phyloP scores from a whole-genome alignment of 345 rosid genomes.

The Eucalyptus marginata region DNA sequence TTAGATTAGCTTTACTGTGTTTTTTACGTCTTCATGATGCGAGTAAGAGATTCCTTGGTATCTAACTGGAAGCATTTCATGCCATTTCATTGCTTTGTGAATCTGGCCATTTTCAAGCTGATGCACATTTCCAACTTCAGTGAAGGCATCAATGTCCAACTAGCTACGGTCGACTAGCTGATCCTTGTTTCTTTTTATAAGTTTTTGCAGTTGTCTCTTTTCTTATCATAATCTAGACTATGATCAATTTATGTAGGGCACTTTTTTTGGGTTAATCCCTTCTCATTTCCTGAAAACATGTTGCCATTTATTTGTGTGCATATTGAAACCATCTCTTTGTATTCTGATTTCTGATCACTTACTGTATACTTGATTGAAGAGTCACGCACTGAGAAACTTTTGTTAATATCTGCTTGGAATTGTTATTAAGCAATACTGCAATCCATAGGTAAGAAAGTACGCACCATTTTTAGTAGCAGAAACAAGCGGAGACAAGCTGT shows the following conservation, averaged over 20 bases:
- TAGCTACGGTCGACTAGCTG: not conserved
- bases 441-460: slow-evolving; percentile 54
- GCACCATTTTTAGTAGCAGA: slow-evolving; percentile 65
- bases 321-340: not conserved
- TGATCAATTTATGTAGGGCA: not conserved
- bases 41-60: not conserved
- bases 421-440: not conserved
- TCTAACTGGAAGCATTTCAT: not conserved
- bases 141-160: not conserved
- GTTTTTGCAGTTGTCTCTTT: not conserved
- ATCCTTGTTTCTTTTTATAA: not conserved
- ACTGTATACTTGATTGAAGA: not conserved
- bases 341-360: not conserved
- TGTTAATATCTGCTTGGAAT: not conserved
- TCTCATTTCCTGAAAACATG: not conserved
- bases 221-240: not conserved
- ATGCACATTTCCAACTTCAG: not conserved
- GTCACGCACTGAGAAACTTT: not conserved
- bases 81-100: not conserved
- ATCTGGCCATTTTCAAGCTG: not conserved
- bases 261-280: not conserved
- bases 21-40: not conserved
- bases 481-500: slow-evolving; percentile 64
- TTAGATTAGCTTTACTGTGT: not conserved
- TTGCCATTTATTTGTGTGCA: not conserved